Percentiles rank a stretch among this genome's conserved stretches.
Evolutionary conservation across 208 protist genomes (phyloP).

Genomic region (Entamoeba histolytica): DNA sequence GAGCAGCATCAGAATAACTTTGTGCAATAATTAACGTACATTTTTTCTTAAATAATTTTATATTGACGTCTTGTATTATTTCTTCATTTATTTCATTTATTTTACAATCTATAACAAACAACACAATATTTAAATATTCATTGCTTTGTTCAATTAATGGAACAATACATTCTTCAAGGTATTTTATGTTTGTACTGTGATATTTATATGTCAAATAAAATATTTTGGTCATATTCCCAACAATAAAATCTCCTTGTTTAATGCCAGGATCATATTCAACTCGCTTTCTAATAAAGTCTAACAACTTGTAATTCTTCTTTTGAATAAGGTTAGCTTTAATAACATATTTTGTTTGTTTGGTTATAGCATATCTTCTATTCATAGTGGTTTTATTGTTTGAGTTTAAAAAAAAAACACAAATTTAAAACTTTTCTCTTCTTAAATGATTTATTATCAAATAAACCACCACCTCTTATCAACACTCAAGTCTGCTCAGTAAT

Average conservation of each 20-base stretch:
- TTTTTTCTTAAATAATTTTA: background rate
- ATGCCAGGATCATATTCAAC: background rate
- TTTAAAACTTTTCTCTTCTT: too few species aligned
- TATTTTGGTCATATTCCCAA: background rate
- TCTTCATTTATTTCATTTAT: background rate
- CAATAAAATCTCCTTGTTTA: background rate
- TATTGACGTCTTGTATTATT: background rate
- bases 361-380: too few species aligned
- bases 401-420: too few species aligned
- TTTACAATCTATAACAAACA: background rate
- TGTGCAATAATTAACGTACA: background rate
- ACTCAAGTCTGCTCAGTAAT: too few species aligned
- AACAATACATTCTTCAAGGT: background rate
- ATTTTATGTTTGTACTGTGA: background rate
- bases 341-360: background rate
- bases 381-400: too few species aligned
- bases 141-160: background rate
- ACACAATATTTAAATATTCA: background rate
- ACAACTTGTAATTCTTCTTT: background rate
- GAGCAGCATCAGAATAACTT: background rate
- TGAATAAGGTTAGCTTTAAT: background rate
- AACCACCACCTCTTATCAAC: too few species aligned
- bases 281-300: background rate
- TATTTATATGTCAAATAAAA: background rate
- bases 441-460: too few species aligned